Percentiles rank a stretch among this genome's conserved stretches.
Conservation (phyloP, 2,329 filamentous ascomycete genomes). For the Metarhizium humberi region DNA sequence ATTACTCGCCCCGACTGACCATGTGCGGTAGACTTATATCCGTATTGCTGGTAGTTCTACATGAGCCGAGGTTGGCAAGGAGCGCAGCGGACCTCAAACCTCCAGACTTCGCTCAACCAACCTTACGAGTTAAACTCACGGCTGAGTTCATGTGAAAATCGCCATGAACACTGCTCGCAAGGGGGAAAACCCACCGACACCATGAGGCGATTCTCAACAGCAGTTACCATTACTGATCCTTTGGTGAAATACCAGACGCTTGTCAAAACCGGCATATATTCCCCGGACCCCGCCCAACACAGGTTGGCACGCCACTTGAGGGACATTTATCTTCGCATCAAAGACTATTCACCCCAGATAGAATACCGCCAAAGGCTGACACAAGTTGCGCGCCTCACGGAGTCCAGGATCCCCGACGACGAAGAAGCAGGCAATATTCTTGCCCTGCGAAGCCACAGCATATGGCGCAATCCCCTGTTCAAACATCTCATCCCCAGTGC, state of each 20-base stretch:
- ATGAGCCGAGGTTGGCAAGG: no score
- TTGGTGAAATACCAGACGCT: slow-evolving; percentile 67
- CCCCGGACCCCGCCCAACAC: slow-evolving; percentile 63
- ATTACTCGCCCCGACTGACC: no score
- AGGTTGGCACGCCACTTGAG: slow-evolving; percentile 67
- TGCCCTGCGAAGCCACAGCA: slow-evolving; percentile 43
- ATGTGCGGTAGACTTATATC: no score
- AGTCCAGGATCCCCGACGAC: slow-evolving; percentile 18
- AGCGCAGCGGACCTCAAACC: background rate
- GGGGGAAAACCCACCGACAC: background rate
- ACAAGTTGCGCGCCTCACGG: slow-evolving; percentile 43
- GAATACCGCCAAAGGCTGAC: slow-evolving; percentile 60
- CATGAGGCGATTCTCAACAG: slow-evolving; percentile 32
- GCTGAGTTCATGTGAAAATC: background rate
- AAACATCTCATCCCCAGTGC: slow-evolving; percentile 45
- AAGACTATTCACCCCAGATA: slow-evolving; percentile 65
- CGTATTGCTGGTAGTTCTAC: no score
- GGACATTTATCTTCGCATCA: slow-evolving; percentile 64
- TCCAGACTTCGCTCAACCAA: background rate
- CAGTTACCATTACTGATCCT: slow-evolving; percentile 59
- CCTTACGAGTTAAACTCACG: background rate
- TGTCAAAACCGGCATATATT: slow-evolving; percentile 55
- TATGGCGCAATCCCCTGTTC: slow-evolving; percentile 50
- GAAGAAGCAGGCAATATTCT: slow-evolving; percentile 27
- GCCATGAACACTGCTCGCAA: background rate